These are phyloP conservation scores for Artemisia annua DNA, from an alignment of 129 eudicot species.

Conservation along the genomic window DNA sequence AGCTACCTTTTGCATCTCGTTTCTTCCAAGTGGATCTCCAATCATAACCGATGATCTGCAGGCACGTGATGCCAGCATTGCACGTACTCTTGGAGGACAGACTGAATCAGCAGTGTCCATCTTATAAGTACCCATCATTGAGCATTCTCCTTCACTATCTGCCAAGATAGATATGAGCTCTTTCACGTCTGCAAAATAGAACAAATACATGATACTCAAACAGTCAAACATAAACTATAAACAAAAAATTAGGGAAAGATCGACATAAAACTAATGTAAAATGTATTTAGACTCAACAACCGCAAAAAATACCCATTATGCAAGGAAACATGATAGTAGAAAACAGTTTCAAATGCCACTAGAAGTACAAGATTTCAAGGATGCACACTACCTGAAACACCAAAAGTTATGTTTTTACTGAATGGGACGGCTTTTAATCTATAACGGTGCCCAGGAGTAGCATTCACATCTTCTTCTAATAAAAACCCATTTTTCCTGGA, in stretches of 20 bases:
- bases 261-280: neutral
- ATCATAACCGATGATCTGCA: no score
- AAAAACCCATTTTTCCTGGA: conserved; percentile 89
- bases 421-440: conserved; percentile 90
- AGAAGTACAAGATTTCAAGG: no score
- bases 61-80: no score
- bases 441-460: conserved; percentile 78
- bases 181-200: conserved; percentile 62
- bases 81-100: no score
- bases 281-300: no score
- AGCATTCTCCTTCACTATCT: conserved; percentile 92
- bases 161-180: conserved; percentile 83
- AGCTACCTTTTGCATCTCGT: no score
- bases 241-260: conserved; percentile 1
- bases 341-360: no score
- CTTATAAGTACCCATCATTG: conserved; percentile 43
- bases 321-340: neutral
- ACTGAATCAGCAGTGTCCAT: no score
- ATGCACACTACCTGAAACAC: conserved; percentile 65
- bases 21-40: no score
- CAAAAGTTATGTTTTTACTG: conserved; percentile 91
- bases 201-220: neutral
- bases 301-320: no score
- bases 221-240: neutral
- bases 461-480: conserved; percentile 64